phyloP scores from a whole-genome alignment of 2,329 filamentous ascomycete genomes.

The Paraphoma chrysanthemicola region DNA sequence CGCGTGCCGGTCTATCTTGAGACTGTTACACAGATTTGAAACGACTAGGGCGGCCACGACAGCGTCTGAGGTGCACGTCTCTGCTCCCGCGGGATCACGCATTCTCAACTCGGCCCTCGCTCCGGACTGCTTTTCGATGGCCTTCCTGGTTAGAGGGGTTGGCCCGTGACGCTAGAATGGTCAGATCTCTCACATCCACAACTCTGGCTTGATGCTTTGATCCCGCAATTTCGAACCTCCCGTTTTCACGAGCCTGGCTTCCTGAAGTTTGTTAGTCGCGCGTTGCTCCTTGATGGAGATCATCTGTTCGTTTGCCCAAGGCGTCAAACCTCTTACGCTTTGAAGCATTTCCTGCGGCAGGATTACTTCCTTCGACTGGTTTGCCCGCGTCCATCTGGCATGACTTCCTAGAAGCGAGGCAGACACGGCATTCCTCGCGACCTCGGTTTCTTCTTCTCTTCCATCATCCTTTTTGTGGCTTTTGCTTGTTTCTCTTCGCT shows the following conservation, averaged over 20 bases:
- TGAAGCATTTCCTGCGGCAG: constrained; percentile 21
- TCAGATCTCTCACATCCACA: not conserved
- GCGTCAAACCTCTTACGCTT: constrained; percentile 33
- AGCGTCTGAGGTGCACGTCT: constrained; percentile 11
- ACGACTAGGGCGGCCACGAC: constrained; percentile 5
- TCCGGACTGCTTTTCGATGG: not conserved
- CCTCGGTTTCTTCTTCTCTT: constrained; percentile 3
- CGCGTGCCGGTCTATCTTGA: constrained; percentile 2
- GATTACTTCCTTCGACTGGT: constrained; percentile 9
- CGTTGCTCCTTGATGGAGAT: constrained; percentile 36
- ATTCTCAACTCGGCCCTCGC: not conserved
- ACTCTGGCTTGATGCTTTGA: not conserved
- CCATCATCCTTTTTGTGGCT: constrained; percentile 1
- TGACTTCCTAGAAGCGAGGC: constrained; percentile 21
- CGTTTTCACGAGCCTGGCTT: constrained; percentile 10
- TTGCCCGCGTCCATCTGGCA: constrained; percentile 16
- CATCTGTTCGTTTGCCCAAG: constrained; percentile 26
- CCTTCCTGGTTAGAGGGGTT: constrained; percentile 5
- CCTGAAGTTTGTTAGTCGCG: constrained; percentile 6
- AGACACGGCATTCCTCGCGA: constrained; percentile 5
- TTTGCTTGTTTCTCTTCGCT: constrained; percentile 8
- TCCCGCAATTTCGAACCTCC: constrained; percentile 12
- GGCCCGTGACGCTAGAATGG: constrained; percentile 2
- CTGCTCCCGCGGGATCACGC: constrained; percentile 3
- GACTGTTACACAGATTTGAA: constrained; percentile 8